Percentiles rank a stretch among this genome's conserved stretches.
These are phyloP conservation scores for Cadophora gregata DNA, from an alignment of 2,329 filamentous ascomycete species.

Conservation along the genomic window DNA sequence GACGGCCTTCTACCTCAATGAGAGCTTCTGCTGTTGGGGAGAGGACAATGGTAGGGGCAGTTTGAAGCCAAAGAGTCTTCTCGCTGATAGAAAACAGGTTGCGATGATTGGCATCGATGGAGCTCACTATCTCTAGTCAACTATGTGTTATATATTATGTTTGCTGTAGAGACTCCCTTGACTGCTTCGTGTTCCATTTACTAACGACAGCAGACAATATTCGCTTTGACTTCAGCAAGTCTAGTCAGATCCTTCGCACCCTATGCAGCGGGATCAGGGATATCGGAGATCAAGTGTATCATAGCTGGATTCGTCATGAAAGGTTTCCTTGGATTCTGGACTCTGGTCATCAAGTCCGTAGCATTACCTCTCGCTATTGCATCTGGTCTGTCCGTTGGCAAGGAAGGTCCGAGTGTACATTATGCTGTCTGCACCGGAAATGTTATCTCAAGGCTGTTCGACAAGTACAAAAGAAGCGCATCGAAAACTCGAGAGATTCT, in stretches of 20 bases:
- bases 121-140: slow-evolving; percentile 78
- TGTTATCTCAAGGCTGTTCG: slow-evolving; percentile 90
- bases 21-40: slow-evolving; percentile 98
- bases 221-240: slow-evolving; percentile 81
- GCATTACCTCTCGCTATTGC: slow-evolving; percentile 90
- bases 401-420: slow-evolving; percentile 98
- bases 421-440: slow-evolving; percentile 98
- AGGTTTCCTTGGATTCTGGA: slow-evolving; percentile 91
- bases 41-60: slow-evolving; percentile 74
- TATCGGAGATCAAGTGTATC: slow-evolving; percentile 99
- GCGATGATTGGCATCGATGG: slow-evolving; percentile 89
- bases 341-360: slow-evolving; percentile 91
- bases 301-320: slow-evolving; percentile 99
- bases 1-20: slow-evolving; percentile 95
- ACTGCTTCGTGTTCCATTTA: neutral
- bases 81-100: slow-evolving; percentile 60
- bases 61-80: neutral
- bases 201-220: slow-evolving; percentile 62
- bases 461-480: slow-evolving; percentile 89
- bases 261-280: slow-evolving; percentile 94
- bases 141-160: slow-evolving; percentile 86
- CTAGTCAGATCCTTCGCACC: slow-evolving; percentile 92
- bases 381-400: slow-evolving; percentile 92
- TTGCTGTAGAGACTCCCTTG: slow-evolving; percentile 65
- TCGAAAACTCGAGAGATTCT: slow-evolving; percentile 95